Evolutionary conservation across 257 asterid genomes (phyloP).

Genomic region (Orobanche coerulescens): DNA sequence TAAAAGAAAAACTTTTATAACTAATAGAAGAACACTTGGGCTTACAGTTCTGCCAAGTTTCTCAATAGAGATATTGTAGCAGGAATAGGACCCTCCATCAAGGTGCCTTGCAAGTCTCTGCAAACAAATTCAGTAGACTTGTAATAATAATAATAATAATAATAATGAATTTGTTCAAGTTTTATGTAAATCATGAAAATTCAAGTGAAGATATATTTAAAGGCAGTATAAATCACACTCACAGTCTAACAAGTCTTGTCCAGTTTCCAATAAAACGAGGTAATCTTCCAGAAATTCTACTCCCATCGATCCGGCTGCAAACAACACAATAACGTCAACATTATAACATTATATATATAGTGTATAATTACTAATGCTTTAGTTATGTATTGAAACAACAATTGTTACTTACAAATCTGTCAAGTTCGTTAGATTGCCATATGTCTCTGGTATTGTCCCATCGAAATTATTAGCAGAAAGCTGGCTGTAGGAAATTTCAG

Average conservation of each 20-base stretch:
- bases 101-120: constrained; percentile 1
- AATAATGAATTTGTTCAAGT: background rate
- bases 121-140: background rate
- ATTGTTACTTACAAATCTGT: constrained; percentile 63
- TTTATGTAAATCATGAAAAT: background rate
- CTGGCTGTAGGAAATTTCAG: constrained; percentile 43
- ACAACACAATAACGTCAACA: constrained; percentile 15
- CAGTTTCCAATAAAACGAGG: constrained; percentile 78
- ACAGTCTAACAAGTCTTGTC: constrained; percentile 53
- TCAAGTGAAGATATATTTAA: background rate
- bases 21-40: background rate
- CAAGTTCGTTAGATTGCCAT: constrained; percentile 55
- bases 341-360: too few relatives aligned
- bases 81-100: background rate
- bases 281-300: constrained; percentile 50
- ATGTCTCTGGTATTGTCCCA: constrained; percentile 64
- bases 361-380: too few relatives aligned
- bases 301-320: constrained; percentile 89
- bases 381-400: background rate
- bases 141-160: constrained; percentile 2
- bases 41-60: background rate
- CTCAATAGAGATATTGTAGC: background rate
- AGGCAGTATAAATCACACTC: constrained; percentile 23
- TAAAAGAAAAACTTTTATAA: too few relatives aligned
- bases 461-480: constrained; percentile 69